Conservation (phyloP, 164 flowering plant species). For the Amborella trichopoda region DNA sequence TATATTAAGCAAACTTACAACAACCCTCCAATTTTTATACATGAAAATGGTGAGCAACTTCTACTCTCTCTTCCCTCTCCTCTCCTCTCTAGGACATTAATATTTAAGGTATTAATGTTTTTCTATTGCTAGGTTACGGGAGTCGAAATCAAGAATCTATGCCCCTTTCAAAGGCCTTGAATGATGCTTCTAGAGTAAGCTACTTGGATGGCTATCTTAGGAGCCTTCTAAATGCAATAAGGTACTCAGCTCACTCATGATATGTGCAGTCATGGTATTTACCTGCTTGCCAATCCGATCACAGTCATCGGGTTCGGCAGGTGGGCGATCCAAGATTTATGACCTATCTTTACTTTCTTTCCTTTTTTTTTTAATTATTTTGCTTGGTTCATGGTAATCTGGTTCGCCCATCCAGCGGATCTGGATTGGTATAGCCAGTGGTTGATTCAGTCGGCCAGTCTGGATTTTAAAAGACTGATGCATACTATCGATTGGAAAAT, state of each 20-base stretch:
- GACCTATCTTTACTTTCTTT: not conserved
- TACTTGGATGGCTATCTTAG: not conserved
- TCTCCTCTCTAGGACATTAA: not conserved
- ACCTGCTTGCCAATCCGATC: not conserved
- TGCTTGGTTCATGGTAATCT: not conserved
- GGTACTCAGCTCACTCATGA: not conserved
- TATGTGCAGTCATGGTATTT: not conserved
- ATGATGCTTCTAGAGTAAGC: not conserved
- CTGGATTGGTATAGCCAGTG: too few relatives aligned
- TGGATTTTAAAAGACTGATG: too few relatives aligned
- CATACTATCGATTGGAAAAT: too few relatives aligned
- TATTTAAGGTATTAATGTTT: too few relatives aligned
- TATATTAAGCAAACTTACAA: conserved; percentile 14
- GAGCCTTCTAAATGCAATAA: not conserved
- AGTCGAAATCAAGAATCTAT: not conserved
- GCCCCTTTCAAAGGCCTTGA: not conserved
- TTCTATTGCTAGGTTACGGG: not conserved
- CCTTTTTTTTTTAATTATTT: not conserved
- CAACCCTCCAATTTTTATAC: conserved; percentile 17
- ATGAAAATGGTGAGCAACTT: conserved; percentile 16
- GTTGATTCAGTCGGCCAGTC: too few relatives aligned
- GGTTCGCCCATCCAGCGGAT: too few relatives aligned
- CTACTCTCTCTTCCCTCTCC: not conserved
- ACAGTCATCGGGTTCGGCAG: not conserved
- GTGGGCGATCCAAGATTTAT: not conserved